Percentiles rank a stretch among this genome's conserved stretches.
Conservation (phyloP, 2,329 filamentous ascomycete species). For the Tricladium varicosporioides region DNA sequence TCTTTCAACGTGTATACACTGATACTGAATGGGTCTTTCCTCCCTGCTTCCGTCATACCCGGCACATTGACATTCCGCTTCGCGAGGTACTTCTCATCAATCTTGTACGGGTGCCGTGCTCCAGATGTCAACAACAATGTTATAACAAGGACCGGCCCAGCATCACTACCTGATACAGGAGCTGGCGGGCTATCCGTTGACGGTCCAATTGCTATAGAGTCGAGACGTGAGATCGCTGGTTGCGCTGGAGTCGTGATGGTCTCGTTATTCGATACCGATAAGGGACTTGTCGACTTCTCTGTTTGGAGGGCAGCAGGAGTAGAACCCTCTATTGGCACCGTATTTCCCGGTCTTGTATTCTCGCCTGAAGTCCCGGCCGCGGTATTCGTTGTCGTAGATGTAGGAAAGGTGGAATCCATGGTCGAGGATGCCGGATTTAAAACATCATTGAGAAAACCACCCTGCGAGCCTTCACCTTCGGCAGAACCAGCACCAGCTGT, state of each 20-base stretch:
- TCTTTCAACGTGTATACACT: constrained; percentile 94
- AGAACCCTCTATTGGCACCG: background rate
- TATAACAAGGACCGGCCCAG: constrained; percentile 61
- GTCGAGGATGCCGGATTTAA: constrained; percentile 25
- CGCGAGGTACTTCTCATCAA: constrained; percentile 81
- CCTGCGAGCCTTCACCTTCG: constrained; percentile 15
- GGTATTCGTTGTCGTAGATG: constrained; percentile 8
- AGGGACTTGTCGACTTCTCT: constrained; percentile 7
- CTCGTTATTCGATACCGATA: constrained; percentile 11
- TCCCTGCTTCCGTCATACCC: constrained; percentile 56
- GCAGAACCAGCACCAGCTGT: constrained; percentile 21
- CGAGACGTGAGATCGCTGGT: constrained; percentile 18
- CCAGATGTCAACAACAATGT: constrained; percentile 81
- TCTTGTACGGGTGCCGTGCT: constrained; percentile 82
- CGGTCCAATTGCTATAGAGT: constrained; percentile 28
- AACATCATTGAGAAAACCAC: constrained; percentile 26
- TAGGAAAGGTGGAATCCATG: constrained; percentile 15
- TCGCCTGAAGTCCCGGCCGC: constrained; percentile 1
- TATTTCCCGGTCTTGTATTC: constrained; percentile 8
- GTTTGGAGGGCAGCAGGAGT: background rate
- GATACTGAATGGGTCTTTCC: constrained; percentile 79
- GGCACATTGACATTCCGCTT: constrained; percentile 78
- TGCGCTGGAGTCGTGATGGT: constrained; percentile 4
- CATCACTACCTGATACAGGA: constrained; percentile 25
- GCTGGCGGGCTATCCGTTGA: constrained; percentile 16